Percentiles rank a stretch among this genome's conserved stretches.
Evolutionary conservation across 306 rosid genomes (phyloP).

Genomic region (Malus orientalis): DNA sequence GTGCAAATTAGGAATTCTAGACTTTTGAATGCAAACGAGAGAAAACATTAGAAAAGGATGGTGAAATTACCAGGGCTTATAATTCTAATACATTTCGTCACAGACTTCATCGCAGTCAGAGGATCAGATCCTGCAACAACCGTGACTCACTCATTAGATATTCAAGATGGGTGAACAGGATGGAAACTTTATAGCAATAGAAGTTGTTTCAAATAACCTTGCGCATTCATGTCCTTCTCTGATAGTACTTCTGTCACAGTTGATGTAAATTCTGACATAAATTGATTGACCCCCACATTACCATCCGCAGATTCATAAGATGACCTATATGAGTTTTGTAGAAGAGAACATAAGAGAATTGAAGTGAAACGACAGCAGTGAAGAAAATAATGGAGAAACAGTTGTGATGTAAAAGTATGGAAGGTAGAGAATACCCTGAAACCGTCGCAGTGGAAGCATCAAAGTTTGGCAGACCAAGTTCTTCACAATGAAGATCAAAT

Average conservation of each 20-base stretch:
- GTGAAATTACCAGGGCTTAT: slow-evolving; percentile 60
- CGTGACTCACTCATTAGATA: not conserved
- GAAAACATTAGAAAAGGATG: not conserved
- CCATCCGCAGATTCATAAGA: slow-evolving; percentile 32
- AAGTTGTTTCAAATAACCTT: slow-evolving; percentile 28
- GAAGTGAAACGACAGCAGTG: not conserved
- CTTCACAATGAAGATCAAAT: slow-evolving; percentile 49
- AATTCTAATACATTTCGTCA: slow-evolving; percentile 49
- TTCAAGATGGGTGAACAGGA: not conserved
- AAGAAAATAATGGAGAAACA: not conserved
- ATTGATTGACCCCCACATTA: slow-evolving; percentile 24
- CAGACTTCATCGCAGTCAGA: slow-evolving; percentile 41
- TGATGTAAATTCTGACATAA: slow-evolving; percentile 48
- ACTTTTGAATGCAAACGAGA: not conserved
- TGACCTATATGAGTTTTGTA: slow-evolving; percentile 27
- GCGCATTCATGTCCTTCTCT: slow-evolving; percentile 35
- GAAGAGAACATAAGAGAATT: slow-evolving; percentile 6
- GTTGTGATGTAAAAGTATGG: not conserved
- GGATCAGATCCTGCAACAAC: slow-evolving; percentile 45
- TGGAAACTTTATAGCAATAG: not conserved
- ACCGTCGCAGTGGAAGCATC: slow-evolving; percentile 26
- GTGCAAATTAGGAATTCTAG: not conserved
- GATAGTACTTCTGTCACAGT: slow-evolving; percentile 44
- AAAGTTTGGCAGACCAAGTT: slow-evolving; percentile 32
- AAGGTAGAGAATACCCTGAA: slow-evolving; percentile 54